These are phyloP conservation scores for Phoenix roebelenii DNA, from an alignment of 176 grass and related monocot species.

Conservation along the genomic window DNA sequence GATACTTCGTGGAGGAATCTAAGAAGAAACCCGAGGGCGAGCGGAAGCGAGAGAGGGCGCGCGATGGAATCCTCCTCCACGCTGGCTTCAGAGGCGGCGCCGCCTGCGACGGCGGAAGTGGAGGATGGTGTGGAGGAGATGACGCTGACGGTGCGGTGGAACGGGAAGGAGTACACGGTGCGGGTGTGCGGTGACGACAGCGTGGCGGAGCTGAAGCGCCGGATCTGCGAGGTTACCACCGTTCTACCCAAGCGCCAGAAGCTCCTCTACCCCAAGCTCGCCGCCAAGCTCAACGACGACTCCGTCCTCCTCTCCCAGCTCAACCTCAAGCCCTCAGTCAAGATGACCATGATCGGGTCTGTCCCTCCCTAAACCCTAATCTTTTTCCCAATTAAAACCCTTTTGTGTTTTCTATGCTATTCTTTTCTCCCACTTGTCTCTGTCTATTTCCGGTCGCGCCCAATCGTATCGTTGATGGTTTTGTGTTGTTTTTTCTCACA, in stretches of 20 bases:
- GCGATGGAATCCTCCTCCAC: too few relatives aligned
- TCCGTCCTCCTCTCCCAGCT: conserved; percentile 66
- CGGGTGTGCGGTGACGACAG: conserved; percentile 78
- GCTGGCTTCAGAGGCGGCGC: background rate
- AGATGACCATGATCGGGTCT: conserved; percentile 91
- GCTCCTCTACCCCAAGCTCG: conserved; percentile 79
- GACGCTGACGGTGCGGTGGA: conserved; percentile 70
- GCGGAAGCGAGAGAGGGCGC: too few relatives aligned
- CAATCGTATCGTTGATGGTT: too few relatives aligned
- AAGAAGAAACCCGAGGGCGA: too few relatives aligned
- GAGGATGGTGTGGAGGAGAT: conserved; percentile 56
- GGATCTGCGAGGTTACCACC: conserved; percentile 81
- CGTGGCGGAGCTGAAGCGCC: conserved; percentile 78
- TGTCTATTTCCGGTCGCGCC: too few relatives aligned
- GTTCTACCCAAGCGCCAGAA: conserved; percentile 91
- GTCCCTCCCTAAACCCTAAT: background rate
- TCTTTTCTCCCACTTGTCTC: too few relatives aligned
- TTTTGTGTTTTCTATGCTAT: too few relatives aligned
- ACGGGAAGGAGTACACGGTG: conserved; percentile 69
- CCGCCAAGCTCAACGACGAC: conserved; percentile 54
- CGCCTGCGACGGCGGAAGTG: background rate
- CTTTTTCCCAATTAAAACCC: too few relatives aligned
- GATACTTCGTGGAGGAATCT: too few relatives aligned
- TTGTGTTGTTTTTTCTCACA: too few relatives aligned
- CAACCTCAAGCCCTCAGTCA: conserved; percentile 60